Conservation (phyloP, 148 eudicot species). For the Vaccinium myrtillus region DNA sequence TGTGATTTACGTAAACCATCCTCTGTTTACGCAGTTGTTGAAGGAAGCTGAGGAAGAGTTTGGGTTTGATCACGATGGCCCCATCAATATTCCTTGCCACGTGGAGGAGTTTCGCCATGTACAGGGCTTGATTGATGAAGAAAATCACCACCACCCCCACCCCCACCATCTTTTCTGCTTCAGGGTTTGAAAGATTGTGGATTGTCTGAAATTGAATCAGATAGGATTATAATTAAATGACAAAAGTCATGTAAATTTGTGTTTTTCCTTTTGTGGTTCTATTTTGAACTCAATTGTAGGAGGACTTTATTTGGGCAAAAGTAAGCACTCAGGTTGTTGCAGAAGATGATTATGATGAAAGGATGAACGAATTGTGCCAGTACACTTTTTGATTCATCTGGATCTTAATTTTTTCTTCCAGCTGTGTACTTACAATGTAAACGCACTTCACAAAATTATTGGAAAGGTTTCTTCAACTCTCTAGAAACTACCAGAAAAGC, state of each 20-base stretch:
- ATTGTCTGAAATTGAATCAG: not conserved
- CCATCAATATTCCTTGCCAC: slow-evolving; percentile 82
- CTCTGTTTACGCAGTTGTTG: slow-evolving; percentile 60
- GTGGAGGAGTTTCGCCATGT: slow-evolving; percentile 67
- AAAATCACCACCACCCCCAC: slow-evolving; percentile 28
- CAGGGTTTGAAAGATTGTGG: slow-evolving; percentile 49
- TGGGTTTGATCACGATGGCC: slow-evolving; percentile 80
- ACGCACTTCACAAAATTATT: not conserved
- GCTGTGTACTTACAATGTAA: not conserved
- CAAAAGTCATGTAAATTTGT: not conserved
- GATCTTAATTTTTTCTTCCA: not conserved
- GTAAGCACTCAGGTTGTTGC: not conserved
- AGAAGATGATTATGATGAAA: not conserved
- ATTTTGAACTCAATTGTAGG: not conserved
- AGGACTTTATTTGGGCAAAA: not conserved
- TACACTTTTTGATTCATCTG: not conserved
- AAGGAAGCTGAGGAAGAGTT: slow-evolving; percentile 90
- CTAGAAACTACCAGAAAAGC: too few relatives aligned
- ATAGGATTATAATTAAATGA: not conserved
- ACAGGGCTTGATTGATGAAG: slow-evolving; percentile 59
- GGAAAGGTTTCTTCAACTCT: not conserved
- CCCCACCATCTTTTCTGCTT: slow-evolving; percentile 64
- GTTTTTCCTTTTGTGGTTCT: not conserved
- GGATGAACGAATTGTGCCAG: not conserved
- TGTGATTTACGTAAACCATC: slow-evolving; percentile 74